phyloP scores from a whole-genome alignment of 2,329 filamentous ascomycete species.

The Trichoderma sp. region DNA sequence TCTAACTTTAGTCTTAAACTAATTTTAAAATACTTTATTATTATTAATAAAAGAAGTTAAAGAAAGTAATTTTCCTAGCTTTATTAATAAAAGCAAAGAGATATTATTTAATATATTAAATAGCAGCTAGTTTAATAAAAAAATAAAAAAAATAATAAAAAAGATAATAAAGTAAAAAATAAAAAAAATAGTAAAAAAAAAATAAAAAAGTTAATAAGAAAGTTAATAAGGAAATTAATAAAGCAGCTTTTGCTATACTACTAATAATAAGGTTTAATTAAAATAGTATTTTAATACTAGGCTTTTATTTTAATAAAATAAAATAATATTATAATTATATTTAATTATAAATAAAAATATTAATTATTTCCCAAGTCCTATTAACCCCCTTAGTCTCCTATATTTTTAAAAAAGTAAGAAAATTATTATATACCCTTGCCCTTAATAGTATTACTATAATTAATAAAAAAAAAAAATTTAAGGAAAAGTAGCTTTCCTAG shows the following conservation, averaged over 20 bases:
- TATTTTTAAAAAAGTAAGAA: background rate
- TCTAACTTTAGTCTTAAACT: background rate
- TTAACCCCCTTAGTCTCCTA: background rate
- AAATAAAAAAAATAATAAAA: background rate
- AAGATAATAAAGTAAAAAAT: background rate
- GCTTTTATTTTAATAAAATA: background rate
- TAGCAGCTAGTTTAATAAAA: background rate
- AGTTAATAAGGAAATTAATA: background rate
- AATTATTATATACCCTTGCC: background rate
- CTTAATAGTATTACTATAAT: slow-evolving; percentile 2
- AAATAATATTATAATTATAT: background rate
- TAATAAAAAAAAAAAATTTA: too few species aligned
- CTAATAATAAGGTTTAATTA: too few species aligned
- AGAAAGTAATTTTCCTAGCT: background rate
- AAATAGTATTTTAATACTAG: background rate
- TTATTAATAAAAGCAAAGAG: background rate
- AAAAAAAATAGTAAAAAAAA: background rate
- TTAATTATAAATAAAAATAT: background rate
- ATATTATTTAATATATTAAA: background rate
- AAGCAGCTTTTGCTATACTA: too few species aligned
- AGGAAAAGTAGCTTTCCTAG: too few species aligned
- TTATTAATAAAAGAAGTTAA: background rate
- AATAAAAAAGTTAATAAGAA: background rate
- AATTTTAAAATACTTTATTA: background rate
- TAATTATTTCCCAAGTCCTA: background rate